These are phyloP conservation scores for Elongisporangium anandrum DNA, from an alignment of 352 stramenopile species.

Conservation along the genomic window DNA sequence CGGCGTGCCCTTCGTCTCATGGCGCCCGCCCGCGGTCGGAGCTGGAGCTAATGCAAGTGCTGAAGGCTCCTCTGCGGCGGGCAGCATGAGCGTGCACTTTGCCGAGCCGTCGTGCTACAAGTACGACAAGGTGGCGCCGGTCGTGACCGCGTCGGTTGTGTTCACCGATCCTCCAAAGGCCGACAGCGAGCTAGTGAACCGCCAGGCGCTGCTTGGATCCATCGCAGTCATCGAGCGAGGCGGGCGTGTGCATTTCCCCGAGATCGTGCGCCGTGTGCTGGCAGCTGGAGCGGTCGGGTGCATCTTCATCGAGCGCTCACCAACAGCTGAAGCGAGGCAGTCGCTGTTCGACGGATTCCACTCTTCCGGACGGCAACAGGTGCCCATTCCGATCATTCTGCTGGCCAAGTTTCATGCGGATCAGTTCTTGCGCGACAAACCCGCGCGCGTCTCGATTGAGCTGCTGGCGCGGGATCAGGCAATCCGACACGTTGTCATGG, in stretches of 20 bases:
- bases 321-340: conserved; percentile 51
- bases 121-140: conserved; percentile 57
- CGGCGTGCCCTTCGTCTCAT: conserved; percentile 69
- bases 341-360: conserved; percentile 86
- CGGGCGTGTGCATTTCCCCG: conserved; percentile 76
- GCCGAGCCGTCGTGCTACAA: conserved; percentile 80
- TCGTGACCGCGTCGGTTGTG: conserved; percentile 43
- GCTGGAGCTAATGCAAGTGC: conserved; percentile 6
- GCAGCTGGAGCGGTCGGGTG: conserved; percentile 58
- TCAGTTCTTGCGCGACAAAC: conserved; percentile 52
- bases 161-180: conserved; percentile 65
- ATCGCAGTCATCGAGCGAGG: conserved; percentile 78
- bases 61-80: conserved; percentile 7
- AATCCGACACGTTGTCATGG: conserved; percentile 54
- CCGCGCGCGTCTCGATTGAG: conserved; percentile 57
- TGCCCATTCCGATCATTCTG: conserved; percentile 75
- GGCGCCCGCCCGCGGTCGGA: conserved; percentile 27
- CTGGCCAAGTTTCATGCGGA: conserved; percentile 77
- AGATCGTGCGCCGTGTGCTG: conserved; percentile 74
- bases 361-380: conserved; percentile 70
- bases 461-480: conserved; percentile 65
- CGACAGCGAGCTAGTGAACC: conserved; percentile 67
- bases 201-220: conserved; percentile 43
- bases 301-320: conserved; percentile 70
- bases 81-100: conserved; percentile 54